Evolutionary conservation across 768 basidiomycete genomes (phyloP), one percentile per base, ranked within the genome.

Genomic region (Pulveroboletus frians): DNA sequence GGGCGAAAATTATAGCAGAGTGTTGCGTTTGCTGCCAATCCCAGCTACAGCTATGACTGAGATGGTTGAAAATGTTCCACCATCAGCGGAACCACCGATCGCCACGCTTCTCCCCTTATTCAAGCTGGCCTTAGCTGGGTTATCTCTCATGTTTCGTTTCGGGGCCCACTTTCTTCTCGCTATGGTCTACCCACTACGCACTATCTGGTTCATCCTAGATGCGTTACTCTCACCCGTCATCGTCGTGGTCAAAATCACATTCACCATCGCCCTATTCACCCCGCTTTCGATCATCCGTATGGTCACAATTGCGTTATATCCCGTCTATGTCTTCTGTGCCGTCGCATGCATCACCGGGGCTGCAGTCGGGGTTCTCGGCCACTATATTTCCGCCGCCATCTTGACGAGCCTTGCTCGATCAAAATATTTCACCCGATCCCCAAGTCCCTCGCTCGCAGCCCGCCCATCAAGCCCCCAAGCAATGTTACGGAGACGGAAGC

Each of bases 311-410:
- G 69, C 72, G 9, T 43, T 82, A 1, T 79, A 77, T 40, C 81
- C 81, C 0, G 43, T 81, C 30, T 83, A 83, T 53, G 73, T 81
- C 13, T 75, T 83, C 50, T 73, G 70, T 34, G 78, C 78, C 2
- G 73, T 78, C 1, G 80, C 81, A 1, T 80, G 77, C 52, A 75
- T 83, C 43, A 69, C 70, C 9, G 81, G 81, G 6, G 66, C 63
- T 9, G 15, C 73, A 17, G 38, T 82, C 1, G 81, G 81, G 3
- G 41, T 73, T 1, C 51, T 67, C 11, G 81, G 71, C 1, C 56
- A 50, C 31, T 61, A 63, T 29, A 6, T 54, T 10, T 49, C 57
- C 39, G 56, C 37, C n/a, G 2, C 43, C 3, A 46, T 63, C 9
- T 32, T 63, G 1, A 30, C 29, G 45, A 4, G 27, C 40, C 43